A percentile compares a stretch with the other conserved stretches of the same genome.
These are phyloP conservation scores for Mimosa pudica DNA, from an alignment of 306 rosid species.

Conservation along the genomic window DNA sequence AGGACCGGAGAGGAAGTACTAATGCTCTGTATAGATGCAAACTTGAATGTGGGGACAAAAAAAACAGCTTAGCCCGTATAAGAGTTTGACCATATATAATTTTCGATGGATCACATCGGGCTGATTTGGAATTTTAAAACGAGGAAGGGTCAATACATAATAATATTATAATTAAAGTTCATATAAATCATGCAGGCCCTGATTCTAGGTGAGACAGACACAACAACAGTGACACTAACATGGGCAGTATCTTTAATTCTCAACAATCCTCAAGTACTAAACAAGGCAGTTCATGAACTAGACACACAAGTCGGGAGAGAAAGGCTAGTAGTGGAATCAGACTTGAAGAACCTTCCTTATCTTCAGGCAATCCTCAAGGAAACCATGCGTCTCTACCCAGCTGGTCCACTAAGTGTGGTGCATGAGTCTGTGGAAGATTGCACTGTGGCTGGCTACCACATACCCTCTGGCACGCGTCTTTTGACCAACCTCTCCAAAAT, in stretches of 20 bases:
- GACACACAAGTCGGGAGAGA: constrained; percentile 16
- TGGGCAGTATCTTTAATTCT: constrained; percentile 44
- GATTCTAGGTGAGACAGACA: constrained; percentile 38
- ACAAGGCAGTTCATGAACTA: constrained; percentile 33
- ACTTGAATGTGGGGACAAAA: too few species aligned
- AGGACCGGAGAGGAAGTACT: too few species aligned
- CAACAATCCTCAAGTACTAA: constrained; percentile 32
- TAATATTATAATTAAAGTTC: too few species aligned
- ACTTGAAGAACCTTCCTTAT: constrained; percentile 42
- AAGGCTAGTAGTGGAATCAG: constrained; percentile 34
- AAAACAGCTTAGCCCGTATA: too few species aligned
- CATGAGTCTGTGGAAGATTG: constrained; percentile 52
- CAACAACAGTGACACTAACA: constrained; percentile 38
- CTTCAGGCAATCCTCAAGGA: constrained; percentile 56
- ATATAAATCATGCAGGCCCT: constrained; percentile 21
- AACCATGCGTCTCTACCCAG: constrained; percentile 54
- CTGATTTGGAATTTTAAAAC: too few species aligned
- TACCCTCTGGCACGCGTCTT: constrained; percentile 49
- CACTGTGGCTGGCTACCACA: constrained; percentile 44
- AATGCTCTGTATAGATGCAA: not conserved
- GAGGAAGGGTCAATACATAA: too few species aligned
- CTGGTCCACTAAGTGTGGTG: constrained; percentile 37
- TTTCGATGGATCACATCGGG: too few species aligned
- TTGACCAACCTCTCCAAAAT: constrained; percentile 47
- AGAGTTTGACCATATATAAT: too few species aligned